Evolutionary conservation across 1,284 basidiomycete genomes (phyloP), one percentile per base, ranked within the genome.

Genomic region (Cryptococcus sp.): DNA sequence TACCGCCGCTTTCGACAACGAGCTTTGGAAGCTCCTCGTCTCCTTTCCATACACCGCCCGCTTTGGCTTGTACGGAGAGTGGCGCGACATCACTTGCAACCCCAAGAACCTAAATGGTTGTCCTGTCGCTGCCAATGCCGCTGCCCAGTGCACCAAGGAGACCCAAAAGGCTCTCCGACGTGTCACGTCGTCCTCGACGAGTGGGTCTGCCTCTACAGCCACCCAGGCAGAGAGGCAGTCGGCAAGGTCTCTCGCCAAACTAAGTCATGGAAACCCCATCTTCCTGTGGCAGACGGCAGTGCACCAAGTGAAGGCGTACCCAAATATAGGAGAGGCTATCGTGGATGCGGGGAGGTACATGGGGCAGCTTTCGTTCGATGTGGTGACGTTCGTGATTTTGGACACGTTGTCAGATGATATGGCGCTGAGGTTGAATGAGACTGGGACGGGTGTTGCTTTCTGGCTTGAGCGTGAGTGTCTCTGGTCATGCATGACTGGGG

Each of bases 251-350:
- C 86, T 98, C n/a, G 94, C 92, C 11, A 98, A 98, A 76, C 79
- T 95, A 47, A 90, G 90, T 5, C 92, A 97, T 71, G 88, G 89
- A 13, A 96, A 98, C 71, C 96, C 96, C 2, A 88, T 85, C 63
- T 87, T 95, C 52, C 86, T 98, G 66, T 98, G 98, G 79, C 79
- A 84, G 15, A 89, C 89, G 57, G 91, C 89, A 0, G 86, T 98
- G 50, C 87, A 88, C 63, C 96, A 98, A 77, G 88, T 98, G 57
- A 94, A 94, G 85, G 87, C 91, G 18, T 99, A 98, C 71, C 91
- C 96, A 69, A 99, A 98, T 74, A 80, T 98, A 60, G 91, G 91
- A 16, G 83, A 84, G 46, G 90, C 92, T 35, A 87, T 98, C 54
- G 89, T 98, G 39, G 91, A 93, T 64, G 87, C 88, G n/a, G 82